Conservation (phyloP, 306 rosid species). For the Medicago ruthenica region DNA sequence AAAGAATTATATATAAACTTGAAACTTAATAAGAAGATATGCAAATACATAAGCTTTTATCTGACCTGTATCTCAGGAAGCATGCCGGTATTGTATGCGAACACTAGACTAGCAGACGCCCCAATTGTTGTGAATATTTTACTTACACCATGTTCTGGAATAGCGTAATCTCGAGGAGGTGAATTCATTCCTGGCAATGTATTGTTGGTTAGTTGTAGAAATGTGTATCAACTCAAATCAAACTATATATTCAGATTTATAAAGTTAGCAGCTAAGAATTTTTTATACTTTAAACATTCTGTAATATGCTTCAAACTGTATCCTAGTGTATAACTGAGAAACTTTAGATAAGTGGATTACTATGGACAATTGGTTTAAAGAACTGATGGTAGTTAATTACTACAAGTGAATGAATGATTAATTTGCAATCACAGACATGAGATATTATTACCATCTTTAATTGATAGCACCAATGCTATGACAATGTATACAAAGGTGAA, state of each 20-base stretch:
- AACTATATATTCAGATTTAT: neutral
- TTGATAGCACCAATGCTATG: conserved; percentile 61
- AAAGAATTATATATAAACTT: neutral
- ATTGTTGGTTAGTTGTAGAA: conserved; percentile 29
- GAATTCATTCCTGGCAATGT: conserved; percentile 58
- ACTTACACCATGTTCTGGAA: conserved; percentile 57
- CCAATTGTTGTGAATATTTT: conserved; percentile 78
- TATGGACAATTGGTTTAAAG: no score
- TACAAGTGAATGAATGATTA: conserved; percentile 1
- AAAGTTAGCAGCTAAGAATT: no score
- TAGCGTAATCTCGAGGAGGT: conserved; percentile 72
- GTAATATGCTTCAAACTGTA: conserved; percentile 2
- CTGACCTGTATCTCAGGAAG: conserved; percentile 97
- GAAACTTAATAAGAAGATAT: neutral
- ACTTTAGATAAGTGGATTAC: neutral
- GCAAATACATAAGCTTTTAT: conserved; percentile 21
- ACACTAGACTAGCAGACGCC: conserved; percentile 87
- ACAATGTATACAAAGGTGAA: conserved; percentile 68
- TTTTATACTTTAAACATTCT: neutral
- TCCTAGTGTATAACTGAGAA: neutral
- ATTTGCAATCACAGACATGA: conserved; percentile 4
- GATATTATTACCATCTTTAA: conserved; percentile 75
- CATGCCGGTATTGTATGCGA: conserved; percentile 93
- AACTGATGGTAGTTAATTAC: neutral
- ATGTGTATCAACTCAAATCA: conserved; percentile 1